These are phyloP conservation scores for Leccinum boreale DNA, from an alignment of 768 basidiomycete genomes.

Conservation along the genomic window DNA sequence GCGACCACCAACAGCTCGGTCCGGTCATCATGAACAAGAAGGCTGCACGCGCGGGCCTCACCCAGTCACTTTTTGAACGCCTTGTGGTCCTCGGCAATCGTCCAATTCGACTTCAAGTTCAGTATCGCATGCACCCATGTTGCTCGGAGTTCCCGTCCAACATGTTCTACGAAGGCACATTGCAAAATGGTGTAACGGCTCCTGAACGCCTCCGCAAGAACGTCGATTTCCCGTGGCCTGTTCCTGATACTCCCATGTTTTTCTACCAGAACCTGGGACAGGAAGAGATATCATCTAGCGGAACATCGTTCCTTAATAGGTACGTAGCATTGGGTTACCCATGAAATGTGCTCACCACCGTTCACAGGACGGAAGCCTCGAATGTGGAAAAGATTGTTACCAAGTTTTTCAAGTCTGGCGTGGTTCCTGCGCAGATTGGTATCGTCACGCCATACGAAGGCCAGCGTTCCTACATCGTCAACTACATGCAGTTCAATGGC, in stretches of 20 bases:
- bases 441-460: slow-evolving; percentile 99
- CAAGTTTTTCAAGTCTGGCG: slow-evolving; percentile 99
- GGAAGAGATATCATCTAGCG: slow-evolving; percentile 97
- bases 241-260: slow-evolving; percentile 97
- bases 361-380: slow-evolving; percentile 86
- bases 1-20: slow-evolving; percentile 94
- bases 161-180: slow-evolving; percentile 99
- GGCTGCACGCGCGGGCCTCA: slow-evolving; percentile 96
- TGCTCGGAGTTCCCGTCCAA: slow-evolving; percentile 99
- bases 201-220: slow-evolving; percentile 97
- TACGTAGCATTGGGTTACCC: slow-evolving; percentile 18
- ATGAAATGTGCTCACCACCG: slow-evolving; percentile 4
- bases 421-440: slow-evolving; percentile 92
- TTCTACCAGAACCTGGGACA: slow-evolving; percentile 99
- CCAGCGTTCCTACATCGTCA: slow-evolving; percentile 96
- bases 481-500: slow-evolving; percentile 99
- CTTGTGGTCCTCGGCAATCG: slow-evolving; percentile 93
- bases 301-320: slow-evolving; percentile 98
- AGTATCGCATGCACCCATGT: slow-evolving; percentile 99
- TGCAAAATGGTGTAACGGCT: slow-evolving; percentile 99
- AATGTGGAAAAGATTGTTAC: slow-evolving; percentile 99
- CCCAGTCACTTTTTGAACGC: slow-evolving; percentile 97
- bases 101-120: slow-evolving; percentile 97
- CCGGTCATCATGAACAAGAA: slow-evolving; percentile 99
- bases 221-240: slow-evolving; percentile 99